A percentile compares a stretch with the other conserved stretches of the same genome.
Conservation (phyloP, 129 eudicot genomes). For the Apium graveolens region DNA sequence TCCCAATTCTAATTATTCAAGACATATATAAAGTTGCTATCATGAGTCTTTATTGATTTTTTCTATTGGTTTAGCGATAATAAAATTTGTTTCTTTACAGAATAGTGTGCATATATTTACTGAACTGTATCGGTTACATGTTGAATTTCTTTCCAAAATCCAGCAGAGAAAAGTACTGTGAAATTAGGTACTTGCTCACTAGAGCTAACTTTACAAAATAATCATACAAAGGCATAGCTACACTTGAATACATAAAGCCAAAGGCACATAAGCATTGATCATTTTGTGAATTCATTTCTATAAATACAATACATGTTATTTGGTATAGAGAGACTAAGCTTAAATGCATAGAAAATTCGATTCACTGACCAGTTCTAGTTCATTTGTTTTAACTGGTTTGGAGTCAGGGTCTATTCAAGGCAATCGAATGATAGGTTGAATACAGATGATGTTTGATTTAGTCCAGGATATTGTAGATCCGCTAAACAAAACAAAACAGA, state of each 20-base stretch:
- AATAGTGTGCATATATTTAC: not conserved
- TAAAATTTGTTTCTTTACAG: not conserved
- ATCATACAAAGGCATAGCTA: not conserved
- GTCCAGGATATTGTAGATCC: not conserved
- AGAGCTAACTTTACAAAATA: not conserved
- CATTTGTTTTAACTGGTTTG: not conserved
- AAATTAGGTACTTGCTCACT: not conserved
- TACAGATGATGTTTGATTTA: not conserved
- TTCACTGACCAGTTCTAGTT: not conserved
- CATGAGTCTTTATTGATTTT: not conserved
- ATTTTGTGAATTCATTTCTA: too few species aligned
- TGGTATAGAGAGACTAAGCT: not conserved
- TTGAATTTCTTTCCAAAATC: not conserved
- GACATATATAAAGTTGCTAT: not conserved
- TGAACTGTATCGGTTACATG: not conserved
- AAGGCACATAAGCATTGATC: too few species aligned
- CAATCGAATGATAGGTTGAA: too few species aligned
- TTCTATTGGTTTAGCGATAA: not conserved
- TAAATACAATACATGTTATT: too few species aligned
- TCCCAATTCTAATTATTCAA: conserved; percentile 11
- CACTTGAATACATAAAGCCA: not conserved
- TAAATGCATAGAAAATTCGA: not conserved
- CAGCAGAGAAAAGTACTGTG: too few species aligned
- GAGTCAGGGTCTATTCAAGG: not conserved
- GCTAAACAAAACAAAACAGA: not conserved